Evolutionary conservation across 2,329 filamentous ascomycete genomes (phyloP).

Genomic region (Lachnellula suecica): DNA sequence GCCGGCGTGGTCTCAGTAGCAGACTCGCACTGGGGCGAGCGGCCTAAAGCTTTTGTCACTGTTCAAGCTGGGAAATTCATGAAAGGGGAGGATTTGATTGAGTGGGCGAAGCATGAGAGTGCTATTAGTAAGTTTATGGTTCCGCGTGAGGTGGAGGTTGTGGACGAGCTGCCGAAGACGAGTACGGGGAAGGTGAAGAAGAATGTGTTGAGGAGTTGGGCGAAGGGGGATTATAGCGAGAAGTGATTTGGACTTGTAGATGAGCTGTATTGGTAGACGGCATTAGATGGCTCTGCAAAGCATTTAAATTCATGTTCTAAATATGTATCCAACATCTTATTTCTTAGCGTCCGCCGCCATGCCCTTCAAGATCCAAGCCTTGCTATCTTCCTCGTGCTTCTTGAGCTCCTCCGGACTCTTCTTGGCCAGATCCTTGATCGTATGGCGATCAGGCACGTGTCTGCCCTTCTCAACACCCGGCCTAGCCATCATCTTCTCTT

Average conservation of each 20-base stretch:
- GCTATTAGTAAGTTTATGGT: slow-evolving; percentile 91
- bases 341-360: slow-evolving; percentile 48
- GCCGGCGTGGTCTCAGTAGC: slow-evolving; percentile 85
- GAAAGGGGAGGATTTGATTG: slow-evolving; percentile 68
- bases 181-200: slow-evolving; percentile 97
- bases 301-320: neutral
- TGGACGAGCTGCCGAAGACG: slow-evolving; percentile 91
- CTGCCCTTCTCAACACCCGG: slow-evolving; percentile 74
- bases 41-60: slow-evolving; percentile 93
- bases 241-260: slow-evolving; percentile 12
- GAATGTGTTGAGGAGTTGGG: slow-evolving; percentile 74
- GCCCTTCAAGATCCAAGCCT: slow-evolving; percentile 64
- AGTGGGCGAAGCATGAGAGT: slow-evolving; percentile 81
- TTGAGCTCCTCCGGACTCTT: slow-evolving; percentile 54
- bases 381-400: slow-evolving; percentile 49
- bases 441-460: slow-evolving; percentile 68
- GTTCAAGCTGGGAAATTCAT: slow-evolving; percentile 65
- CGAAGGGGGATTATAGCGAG: slow-evolving; percentile 28
- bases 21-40: slow-evolving; percentile 91
- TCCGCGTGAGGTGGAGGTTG: slow-evolving; percentile 69
- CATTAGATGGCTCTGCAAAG: neutral
- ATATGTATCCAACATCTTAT: slow-evolving; percentile 3
- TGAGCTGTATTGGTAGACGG: neutral
- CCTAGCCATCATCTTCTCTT: slow-evolving; percentile 66
- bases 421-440: slow-evolving; percentile 48